Conservation (phyloP, 2,329 filamentous ascomycete genomes). For the Neopestalotiopsis clavispora region DNA sequence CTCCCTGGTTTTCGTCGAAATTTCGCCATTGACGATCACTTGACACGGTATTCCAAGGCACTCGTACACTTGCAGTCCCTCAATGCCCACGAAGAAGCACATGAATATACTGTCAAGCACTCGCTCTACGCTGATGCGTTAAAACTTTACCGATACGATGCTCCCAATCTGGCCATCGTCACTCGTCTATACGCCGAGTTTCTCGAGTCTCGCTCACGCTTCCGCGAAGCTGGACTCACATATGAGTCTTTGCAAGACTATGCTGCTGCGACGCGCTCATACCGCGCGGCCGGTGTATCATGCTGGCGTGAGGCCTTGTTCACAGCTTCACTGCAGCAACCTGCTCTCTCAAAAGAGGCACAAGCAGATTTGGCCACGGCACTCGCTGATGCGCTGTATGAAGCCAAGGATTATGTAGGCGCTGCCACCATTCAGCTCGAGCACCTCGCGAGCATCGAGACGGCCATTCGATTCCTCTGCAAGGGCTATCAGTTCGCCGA, state of each 20-base stretch:
- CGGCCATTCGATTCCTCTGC: conserved; percentile 79
- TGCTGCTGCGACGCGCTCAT: conserved; percentile 77
- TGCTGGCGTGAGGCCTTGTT: conserved; percentile 93
- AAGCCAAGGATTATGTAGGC: conserved; percentile 81
- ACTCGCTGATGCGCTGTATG: conserved; percentile 79
- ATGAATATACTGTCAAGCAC: conserved; percentile 79
- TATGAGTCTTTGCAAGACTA: conserved; percentile 86
- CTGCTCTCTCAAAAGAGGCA: conserved; percentile 63
- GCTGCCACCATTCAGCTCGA: conserved; percentile 83
- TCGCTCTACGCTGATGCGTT: conserved; percentile 79
- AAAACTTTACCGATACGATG: conserved; percentile 82
- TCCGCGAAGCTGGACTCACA: conserved; percentile 86
- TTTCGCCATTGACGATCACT: conserved; percentile 88
- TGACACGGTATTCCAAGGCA: conserved; percentile 78
- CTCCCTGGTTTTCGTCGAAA: conserved; percentile 72
- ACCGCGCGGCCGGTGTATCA: conserved; percentile 74
- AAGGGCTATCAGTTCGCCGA: conserved; percentile 87
- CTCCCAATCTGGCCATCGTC: conserved; percentile 66
- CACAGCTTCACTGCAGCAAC: conserved; percentile 69
- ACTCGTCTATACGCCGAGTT: conserved; percentile 80
- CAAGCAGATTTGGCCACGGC: conserved; percentile 71
- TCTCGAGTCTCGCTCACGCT: conserved; percentile 75
- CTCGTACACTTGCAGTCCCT: conserved; percentile 76
- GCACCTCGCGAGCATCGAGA: conserved; percentile 74
- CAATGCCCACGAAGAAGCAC: conserved; percentile 77